Percentiles rank a stretch among this genome's conserved stretches.
Conservation (phyloP, 768 basidiomycete species). For the Lanmaoa pseudosensibilis region DNA sequence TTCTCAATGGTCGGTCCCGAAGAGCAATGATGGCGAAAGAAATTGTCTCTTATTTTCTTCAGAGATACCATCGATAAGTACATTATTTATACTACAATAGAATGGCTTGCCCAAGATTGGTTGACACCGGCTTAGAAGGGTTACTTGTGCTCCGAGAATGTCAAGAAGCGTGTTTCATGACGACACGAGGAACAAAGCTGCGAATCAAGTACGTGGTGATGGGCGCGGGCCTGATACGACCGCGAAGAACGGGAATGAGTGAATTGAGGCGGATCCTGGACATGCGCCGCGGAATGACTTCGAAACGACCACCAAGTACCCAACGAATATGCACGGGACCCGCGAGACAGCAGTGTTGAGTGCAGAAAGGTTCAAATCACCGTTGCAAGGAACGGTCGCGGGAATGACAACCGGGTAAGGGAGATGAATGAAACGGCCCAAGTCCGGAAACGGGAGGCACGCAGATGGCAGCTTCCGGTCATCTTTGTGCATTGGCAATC, state of each 20-base stretch:
- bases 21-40: too few relatives aligned
- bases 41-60: too few relatives aligned
- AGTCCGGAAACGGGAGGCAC: background rate
- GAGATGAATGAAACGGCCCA: background rate
- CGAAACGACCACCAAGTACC: background rate
- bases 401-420: background rate
- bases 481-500: background rate
- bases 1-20: too few relatives aligned
- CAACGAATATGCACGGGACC: background rate
- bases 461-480: background rate
- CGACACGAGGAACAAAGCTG: background rate
- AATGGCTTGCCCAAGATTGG: too few relatives aligned
- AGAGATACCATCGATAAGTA: too few relatives aligned
- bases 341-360: background rate
- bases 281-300: background rate
- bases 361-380: background rate
- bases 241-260: background rate
- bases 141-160: background rate
- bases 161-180: background rate
- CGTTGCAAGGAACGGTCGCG: conserved; percentile 4
- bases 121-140: background rate
- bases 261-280: background rate
- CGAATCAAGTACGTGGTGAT: background rate
- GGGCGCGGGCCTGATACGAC: background rate
- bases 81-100: too few relatives aligned